phyloP scores from a whole-genome alignment of 2,329 filamentous ascomycete genomes.

The Didymella lethalis region DNA sequence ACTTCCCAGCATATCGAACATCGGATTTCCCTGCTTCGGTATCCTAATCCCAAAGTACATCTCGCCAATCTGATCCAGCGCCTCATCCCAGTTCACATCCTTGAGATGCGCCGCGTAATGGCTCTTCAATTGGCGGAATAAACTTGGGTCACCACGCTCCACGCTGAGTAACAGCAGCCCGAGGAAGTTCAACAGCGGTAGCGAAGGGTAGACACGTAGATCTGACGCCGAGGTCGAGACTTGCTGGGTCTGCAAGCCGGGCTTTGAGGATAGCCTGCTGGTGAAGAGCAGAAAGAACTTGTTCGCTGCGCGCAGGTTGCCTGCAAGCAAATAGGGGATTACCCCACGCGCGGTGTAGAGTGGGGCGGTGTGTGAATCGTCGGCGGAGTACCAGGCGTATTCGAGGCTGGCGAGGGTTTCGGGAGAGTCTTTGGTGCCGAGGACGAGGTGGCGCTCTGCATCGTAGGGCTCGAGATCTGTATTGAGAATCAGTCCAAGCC shows the following conservation, averaged over 20 bases:
- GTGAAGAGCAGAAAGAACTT: constrained; percentile 81
- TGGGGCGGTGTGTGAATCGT: constrained; percentile 86
- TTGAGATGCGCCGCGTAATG: constrained; percentile 83
- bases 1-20: constrained; percentile 98
- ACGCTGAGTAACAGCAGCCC: constrained; percentile 83
- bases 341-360: constrained; percentile 86
- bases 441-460: constrained; percentile 85
- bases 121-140: constrained; percentile 80
- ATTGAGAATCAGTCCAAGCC: not conserved
- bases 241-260: constrained; percentile 76
- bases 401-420: constrained; percentile 82
- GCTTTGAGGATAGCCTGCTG: constrained; percentile 67
- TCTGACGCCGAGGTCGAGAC: constrained; percentile 79
- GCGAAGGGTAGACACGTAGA: constrained; percentile 81
- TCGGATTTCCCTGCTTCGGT: constrained; percentile 86
- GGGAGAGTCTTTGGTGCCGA: constrained; percentile 89
- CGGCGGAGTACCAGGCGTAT: constrained; percentile 91
- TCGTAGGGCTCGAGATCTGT: constrained; percentile 88
- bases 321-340: constrained; percentile 87
- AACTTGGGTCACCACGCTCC: constrained; percentile 77
- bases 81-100: constrained; percentile 80
- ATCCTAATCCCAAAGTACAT: constrained; percentile 96
- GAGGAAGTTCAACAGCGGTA: constrained; percentile 96
- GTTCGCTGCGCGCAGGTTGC: constrained; percentile 89
- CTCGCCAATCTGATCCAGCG: constrained; percentile 86